Evolutionary conservation across 352 stramenopile species (phyloP), one percentile per base, ranked within the genome.

Genomic region (Phytopythium boreale): DNA sequence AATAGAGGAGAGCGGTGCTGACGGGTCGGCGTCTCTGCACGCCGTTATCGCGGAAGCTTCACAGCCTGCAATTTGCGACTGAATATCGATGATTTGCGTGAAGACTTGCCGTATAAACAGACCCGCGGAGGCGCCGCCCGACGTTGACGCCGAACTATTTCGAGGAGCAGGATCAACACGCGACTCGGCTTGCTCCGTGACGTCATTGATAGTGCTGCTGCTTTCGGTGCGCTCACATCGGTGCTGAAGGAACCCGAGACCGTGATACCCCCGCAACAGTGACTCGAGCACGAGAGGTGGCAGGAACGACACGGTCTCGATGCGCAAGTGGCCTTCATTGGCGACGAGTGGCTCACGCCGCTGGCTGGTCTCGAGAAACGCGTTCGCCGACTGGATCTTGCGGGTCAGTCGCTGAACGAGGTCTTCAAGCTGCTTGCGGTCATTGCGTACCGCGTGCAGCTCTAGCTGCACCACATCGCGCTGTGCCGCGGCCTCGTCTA

Each of bases 261-360:
- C 77, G 63, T 90, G 79, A 49, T 83, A 87, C 12, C 76, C 76
- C 12, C 84, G 76, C 24, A 92, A 60, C 20, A 92, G 66, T 19
- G 84, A 90, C 59, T 90, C 82, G 15, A 92, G 71, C 11, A 92
- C 75, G 24, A 90, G 74, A 11, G 79, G 73, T 0, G 80, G 80
- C 2, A 92, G 44, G 61, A 85, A 88, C 5, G 82, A 81, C 37
- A 73, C 80, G 26, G 81, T 81, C 67, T 90, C 84, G 4, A 87
- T 80, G 1, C 82, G 78, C 8, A 92, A 60, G 57, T 90, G 80
- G 1, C 78, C 79, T 68, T 92, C 84, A 34, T 81, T 77, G 6
- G 74, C 87, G 15, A 92, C 77, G 4, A 82, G 60, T 14, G 65
- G 70, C 49, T 90, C 81, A 24, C 84, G 81, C 17, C 70, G 64